Evolutionary conservation across 106 monocot species (phyloP).

Genomic region (Vanilla planifolia): DNA sequence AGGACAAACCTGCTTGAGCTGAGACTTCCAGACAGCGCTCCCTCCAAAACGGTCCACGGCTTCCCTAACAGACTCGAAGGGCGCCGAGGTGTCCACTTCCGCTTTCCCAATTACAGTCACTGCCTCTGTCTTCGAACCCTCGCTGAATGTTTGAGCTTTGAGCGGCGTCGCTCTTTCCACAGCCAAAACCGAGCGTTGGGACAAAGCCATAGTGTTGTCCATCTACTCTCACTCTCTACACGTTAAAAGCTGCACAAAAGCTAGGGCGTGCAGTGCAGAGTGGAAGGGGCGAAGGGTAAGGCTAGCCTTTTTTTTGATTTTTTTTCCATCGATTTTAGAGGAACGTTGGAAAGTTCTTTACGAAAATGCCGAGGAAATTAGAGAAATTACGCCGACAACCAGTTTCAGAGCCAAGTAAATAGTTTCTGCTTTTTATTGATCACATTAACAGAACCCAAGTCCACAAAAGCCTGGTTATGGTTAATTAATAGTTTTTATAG

Average conservation of each 20-base stretch:
- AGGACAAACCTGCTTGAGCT: slow-evolving; percentile 18
- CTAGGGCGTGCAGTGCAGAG: neutral
- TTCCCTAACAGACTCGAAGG: slow-evolving; percentile 31
- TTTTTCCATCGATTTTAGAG: too few relatives aligned
- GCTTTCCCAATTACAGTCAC: neutral
- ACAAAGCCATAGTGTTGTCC: neutral
- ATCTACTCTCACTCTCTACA: neutral
- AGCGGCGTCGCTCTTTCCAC: neutral
- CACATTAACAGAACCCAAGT: too few relatives aligned
- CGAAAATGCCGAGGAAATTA: too few relatives aligned
- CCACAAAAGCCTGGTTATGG: too few relatives aligned
- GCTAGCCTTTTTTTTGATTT: too few relatives aligned
- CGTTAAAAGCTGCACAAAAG: neutral
- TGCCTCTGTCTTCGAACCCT: neutral
- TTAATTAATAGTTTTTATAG: too few relatives aligned
- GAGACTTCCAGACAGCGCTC: slow-evolving; percentile 16
- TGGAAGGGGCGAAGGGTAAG: neutral
- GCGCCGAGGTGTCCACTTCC: slow-evolving; percentile 35
- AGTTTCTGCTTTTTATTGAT: too few relatives aligned
- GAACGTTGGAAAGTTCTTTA: neutral
- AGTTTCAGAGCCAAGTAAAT: too few relatives aligned
- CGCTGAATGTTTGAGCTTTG: neutral
- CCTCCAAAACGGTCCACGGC: slow-evolving; percentile 32
- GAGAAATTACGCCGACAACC: too few relatives aligned
- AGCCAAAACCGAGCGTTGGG: neutral